Percentiles rank a stretch among this genome's conserved stretches.
These are phyloP conservation scores for Neofusicoccum cordaticola DNA, from an alignment of 2,329 filamentous ascomycete species.

Conservation along the genomic window DNA sequence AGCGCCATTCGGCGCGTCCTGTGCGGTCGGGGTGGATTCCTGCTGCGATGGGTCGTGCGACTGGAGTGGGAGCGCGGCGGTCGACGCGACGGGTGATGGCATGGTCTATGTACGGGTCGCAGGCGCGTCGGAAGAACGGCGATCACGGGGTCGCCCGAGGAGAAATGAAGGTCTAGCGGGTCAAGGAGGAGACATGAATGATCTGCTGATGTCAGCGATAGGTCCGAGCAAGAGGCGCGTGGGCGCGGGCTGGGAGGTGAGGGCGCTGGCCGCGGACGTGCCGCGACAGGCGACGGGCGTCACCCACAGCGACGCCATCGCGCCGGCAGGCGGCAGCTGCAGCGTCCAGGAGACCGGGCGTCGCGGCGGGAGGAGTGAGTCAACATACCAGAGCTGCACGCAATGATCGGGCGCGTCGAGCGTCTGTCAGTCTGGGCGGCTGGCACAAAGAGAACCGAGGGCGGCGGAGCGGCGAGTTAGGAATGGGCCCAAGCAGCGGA, in stretches of 20 bases:
- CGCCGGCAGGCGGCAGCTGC: neutral
- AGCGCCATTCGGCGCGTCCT: constrained; percentile 28
- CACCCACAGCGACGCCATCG: constrained; percentile 10
- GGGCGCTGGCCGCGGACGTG: constrained; percentile 8
- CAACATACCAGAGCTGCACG: constrained; percentile 33
- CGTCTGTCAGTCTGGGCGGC: constrained; percentile 34
- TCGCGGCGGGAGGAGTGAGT: constrained; percentile 17
- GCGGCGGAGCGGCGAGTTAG: constrained; percentile 24
- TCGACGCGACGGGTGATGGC: constrained; percentile 33
- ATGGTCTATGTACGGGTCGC: constrained; percentile 24
- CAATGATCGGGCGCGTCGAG: constrained; percentile 34
- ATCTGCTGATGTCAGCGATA: constrained; percentile 26
- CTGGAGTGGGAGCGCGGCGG: constrained; percentile 23
- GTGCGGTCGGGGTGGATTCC: constrained; percentile 29
- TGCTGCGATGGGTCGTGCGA: constrained; percentile 26
- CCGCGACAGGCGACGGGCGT: constrained; percentile 9
- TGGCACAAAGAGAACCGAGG: constrained; percentile 23
- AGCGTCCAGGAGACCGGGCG: neutral
- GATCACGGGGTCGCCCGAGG: constrained; percentile 28
- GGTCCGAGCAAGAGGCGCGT: constrained; percentile 26
- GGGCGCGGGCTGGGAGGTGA: constrained; percentile 22
- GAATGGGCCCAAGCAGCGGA: constrained; percentile 28
- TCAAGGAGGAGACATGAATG: constrained; percentile 29
- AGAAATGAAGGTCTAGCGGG: constrained; percentile 20
- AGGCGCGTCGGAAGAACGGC: constrained; percentile 25